Base-by-base conservation (phyloP, 257 asterid genomes). In the Verbascum thapsus region DNA sequence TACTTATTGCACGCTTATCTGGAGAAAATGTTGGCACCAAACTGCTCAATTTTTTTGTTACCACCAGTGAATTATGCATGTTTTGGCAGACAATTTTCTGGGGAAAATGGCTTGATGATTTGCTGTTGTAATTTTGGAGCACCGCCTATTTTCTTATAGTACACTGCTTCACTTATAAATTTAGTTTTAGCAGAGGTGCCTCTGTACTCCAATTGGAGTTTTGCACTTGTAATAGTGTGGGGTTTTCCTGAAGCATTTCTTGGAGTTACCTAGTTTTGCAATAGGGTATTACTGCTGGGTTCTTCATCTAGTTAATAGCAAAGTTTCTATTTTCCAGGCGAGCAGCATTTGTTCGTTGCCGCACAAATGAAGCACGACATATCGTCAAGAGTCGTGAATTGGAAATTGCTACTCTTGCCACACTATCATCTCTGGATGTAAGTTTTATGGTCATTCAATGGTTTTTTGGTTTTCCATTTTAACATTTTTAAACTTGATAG, bases 321-420 rank as follows among this genome's bases (percentile, higher is more conserved):
- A 2, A 13, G 6, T 47, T 16, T 43, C 49, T 7, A n/a, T 8
- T 70, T 64, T 63, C 3, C 80, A 92, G 97, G 81, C 87, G 81
- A 65, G 81, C 79, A 42, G 97, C 89, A 51, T 81, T 81, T 79
- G 89, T 84, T 57, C 88, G 78, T 65, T 85, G 96, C 75, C 86
- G 91, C 68, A 70, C 79, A 17, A 70, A 75, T 48, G 88, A 76
- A 32, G 80, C 73, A 6, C 60, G 77, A 32, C 69, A 66, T 17
- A 59, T 66, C 71, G 68, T 92, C 69, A 81, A 76, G 80, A 56
- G 58, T 17, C 85, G 67, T 23, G 80, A 83, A 53, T 71, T 81
- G 55, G 98, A 85, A 80, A 92, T 92, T 49, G 26, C 80, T 53
- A 92, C 97, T 22, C 94, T 92, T 50, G 96, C 97, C 56, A 71